Evolutionary conservation across 2,329 filamentous ascomycete genomes (phyloP).

Genomic region (Trichoderma breve): DNA sequence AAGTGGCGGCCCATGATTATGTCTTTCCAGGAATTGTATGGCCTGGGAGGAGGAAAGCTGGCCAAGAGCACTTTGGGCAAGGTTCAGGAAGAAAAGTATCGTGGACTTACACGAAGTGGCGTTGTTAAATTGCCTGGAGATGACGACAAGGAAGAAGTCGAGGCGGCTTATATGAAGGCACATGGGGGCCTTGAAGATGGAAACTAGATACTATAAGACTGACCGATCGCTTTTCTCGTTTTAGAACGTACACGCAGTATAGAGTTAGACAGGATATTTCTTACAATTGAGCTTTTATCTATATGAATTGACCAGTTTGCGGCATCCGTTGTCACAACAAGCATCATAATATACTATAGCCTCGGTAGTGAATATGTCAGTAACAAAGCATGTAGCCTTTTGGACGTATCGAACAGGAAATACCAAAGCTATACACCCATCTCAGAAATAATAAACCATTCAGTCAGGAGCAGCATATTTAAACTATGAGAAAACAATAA

Average conservation of each 20-base stretch:
- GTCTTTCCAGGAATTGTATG: slow-evolving; percentile 45
- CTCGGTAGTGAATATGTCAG: too few species aligned
- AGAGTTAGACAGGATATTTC: not conserved
- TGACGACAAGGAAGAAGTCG: not conserved
- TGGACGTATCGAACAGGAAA: too few species aligned
- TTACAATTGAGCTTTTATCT: not conserved
- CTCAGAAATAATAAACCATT: too few species aligned
- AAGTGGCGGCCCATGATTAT: slow-evolving; percentile 45
- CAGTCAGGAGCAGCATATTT: too few species aligned
- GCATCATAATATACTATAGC: too few species aligned
- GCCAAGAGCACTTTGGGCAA: slow-evolving; percentile 25
- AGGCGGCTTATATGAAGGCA: not conserved
- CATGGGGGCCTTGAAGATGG: not conserved
- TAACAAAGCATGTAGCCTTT: too few species aligned
- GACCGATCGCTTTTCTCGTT: not conserved
- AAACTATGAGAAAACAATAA: too few species aligned
- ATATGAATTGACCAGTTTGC: too few species aligned
- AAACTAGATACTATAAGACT: not conserved
- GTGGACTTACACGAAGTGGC: not conserved
- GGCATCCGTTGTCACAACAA: not conserved
- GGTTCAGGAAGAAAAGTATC: slow-evolving; percentile 35
- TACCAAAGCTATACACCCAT: too few species aligned
- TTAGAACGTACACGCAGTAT: not conserved
- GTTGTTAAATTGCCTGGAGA: slow-evolving; percentile 1
- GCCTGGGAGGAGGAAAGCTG: slow-evolving; percentile 31